Evolutionary conservation across 352 stramenopile species (phyloP).

Genomic region (Phytopythium aichiense): DNA sequence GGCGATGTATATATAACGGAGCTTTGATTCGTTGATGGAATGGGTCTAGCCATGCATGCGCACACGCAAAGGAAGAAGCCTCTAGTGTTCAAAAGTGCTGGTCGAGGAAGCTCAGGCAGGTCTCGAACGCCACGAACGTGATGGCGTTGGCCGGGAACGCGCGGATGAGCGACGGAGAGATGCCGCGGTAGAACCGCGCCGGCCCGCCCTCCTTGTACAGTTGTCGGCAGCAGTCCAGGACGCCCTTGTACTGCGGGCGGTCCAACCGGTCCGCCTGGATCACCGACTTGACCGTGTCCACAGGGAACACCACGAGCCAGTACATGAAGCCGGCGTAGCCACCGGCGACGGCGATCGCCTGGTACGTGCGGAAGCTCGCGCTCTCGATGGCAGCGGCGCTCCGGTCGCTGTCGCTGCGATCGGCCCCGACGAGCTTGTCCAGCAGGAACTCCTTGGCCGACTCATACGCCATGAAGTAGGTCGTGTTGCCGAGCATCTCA

Average conservation of each 20-base stretch:
- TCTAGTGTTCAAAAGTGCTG: slow-evolving; percentile 47
- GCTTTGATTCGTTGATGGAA: not conserved
- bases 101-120: slow-evolving; percentile 70
- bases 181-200: slow-evolving; percentile 72
- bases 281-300: slow-evolving; percentile 84
- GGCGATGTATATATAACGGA: not conserved
- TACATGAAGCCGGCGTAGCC: slow-evolving; percentile 83
- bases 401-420: not conserved
- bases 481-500: slow-evolving; percentile 83
- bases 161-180: slow-evolving; percentile 70
- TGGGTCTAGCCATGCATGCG: slow-evolving; percentile 9
- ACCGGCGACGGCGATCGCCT: slow-evolving; percentile 64
- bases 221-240: slow-evolving; percentile 60
- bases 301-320: slow-evolving; percentile 75
- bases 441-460: slow-evolving; percentile 59
- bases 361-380: slow-evolving; percentile 61
- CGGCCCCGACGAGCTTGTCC: slow-evolving; percentile 41
- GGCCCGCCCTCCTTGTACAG: slow-evolving; percentile 66
- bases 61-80: not conserved
- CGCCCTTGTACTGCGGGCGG: slow-evolving; percentile 62
- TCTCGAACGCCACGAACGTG: slow-evolving; percentile 85
- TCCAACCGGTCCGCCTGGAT: slow-evolving; percentile 75
- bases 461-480: slow-evolving; percentile 85
- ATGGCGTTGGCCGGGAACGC: slow-evolving; percentile 82
- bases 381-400: slow-evolving; percentile 37